A percentile compares a stretch with the other conserved stretches of the same genome.
Evolutionary conservation across 495 filamentous ascomycete genomes (phyloP).

Genomic region (Pyronema domesticum): DNA sequence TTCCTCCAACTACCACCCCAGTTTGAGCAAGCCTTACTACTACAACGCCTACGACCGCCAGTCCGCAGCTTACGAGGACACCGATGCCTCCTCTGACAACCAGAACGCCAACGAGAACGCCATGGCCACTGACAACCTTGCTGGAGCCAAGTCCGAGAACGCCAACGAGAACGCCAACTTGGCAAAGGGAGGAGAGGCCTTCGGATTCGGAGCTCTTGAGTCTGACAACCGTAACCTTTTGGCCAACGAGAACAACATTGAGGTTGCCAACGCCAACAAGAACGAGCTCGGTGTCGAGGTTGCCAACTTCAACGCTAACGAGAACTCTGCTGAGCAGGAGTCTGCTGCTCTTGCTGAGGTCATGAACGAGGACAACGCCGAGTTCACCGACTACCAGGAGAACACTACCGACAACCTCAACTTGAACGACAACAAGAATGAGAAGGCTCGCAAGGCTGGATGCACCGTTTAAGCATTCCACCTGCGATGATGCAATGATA

Average conservation of each 20-base stretch:
- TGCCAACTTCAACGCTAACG: slow-evolving; percentile 25
- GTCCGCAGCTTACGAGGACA: background rate
- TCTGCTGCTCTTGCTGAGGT: slow-evolving; percentile 21
- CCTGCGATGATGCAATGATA: too few relatives aligned
- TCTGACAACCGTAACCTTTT: slow-evolving; percentile 20
- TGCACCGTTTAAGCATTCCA: too few relatives aligned
- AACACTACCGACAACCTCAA: slow-evolving; percentile 19
- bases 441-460: too few relatives aligned
- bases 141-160: slow-evolving; percentile 24
- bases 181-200: slow-evolving; percentile 22
- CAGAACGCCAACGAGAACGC: slow-evolving; percentile 21
- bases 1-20: slow-evolving; percentile 14
- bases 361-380: slow-evolving; percentile 19
- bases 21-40: slow-evolving; percentile 10
- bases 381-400: slow-evolving; percentile 20
- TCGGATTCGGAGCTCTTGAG: slow-evolving; percentile 23
- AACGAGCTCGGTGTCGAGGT: slow-evolving; percentile 25
- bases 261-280: slow-evolving; percentile 25
- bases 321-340: slow-evolving; percentile 23
- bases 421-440: slow-evolving; percentile 15
- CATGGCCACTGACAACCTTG: slow-evolving; percentile 23
- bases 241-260: slow-evolving; percentile 25
- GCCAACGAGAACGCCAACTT: slow-evolving; percentile 25
- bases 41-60: background rate
- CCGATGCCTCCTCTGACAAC: background rate